phyloP scores from a whole-genome alignment of 257 asterid species.

The Plectranthus barbatus region DNA sequence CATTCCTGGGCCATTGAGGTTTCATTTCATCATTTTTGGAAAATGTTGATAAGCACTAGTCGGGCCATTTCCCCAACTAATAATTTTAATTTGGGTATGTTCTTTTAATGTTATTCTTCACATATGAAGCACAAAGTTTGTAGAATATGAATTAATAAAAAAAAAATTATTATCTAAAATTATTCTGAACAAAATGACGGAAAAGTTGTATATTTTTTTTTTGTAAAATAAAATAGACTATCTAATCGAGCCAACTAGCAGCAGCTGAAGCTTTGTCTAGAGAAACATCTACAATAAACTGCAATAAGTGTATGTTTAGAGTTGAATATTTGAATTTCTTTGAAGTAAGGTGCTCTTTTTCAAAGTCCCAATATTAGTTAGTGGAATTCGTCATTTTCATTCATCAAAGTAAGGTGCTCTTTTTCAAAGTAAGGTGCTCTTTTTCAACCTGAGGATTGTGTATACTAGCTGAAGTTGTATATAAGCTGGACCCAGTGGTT shows the following conservation, averaged over 20 bases:
- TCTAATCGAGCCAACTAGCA: neutral
- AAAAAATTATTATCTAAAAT: neutral
- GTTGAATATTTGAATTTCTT: neutral
- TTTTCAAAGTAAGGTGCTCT: no score
- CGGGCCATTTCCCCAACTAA: neutral
- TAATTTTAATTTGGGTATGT: neutral
- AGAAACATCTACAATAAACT: neutral
- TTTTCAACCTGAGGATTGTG: neutral
- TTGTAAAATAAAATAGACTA: neutral
- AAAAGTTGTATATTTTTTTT: neutral
- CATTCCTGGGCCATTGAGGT: neutral
- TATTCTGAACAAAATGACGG: neutral
- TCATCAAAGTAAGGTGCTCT: no score
- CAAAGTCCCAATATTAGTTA: neutral
- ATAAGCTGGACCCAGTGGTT: neutral
- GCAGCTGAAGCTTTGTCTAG: neutral
- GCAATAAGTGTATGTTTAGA: no score
- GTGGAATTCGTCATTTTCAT: neutral
- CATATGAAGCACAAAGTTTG: neutral
- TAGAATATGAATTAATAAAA: neutral
- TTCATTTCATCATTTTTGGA: neutral
- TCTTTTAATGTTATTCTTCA: neutral
- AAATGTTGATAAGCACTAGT: neutral
- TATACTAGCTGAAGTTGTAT: neutral
- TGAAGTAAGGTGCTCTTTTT: neutral